Evolutionary conservation across 78 protist species (phyloP), one percentile per base, ranked within the genome.

Genomic region (Polysphondylium violaceum): DNA sequence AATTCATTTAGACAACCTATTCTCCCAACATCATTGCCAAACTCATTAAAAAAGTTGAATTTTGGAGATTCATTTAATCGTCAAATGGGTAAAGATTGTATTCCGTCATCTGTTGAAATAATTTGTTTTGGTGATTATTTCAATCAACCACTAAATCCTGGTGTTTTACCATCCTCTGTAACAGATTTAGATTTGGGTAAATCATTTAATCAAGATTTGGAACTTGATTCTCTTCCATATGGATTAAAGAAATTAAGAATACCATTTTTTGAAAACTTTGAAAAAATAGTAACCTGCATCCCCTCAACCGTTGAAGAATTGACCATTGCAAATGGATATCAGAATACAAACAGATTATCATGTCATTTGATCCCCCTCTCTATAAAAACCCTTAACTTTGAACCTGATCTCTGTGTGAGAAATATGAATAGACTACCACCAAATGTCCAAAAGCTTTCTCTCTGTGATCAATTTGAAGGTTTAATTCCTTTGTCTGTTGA

Each of bases 161-260:
- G 33, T 23, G 21, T 31, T 16, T 53, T 76, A 1, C 87, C 74
- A 21, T 25, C 40, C 14, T 16, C 87, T 12, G 58, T 76, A n/a
- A 65, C 41, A 38, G 40, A 41, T 12, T 19, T 76, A 14, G 87
- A 63, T 21, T 41, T 76, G 21, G 87, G 87, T 31, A 63, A 25
- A 12, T 40, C 72, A 33, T 76, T 76, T 47, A 50, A 76, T 61
- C 73, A 47, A 27, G 11, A 63, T 63, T 33, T 63, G 35, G 19
- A 7, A 33, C 25, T 8, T 3, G 59, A 44, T 14, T 11, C 53
- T 19, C 9, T 71, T 3, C 47, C 72, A 38, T 36, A 7, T 14
- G 7, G 23, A 14, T 7, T 47, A 47, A 47, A 47, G 53, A 47
- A n/a, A n/a, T n/a, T n/a, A n/a, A n/a, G n/a, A n/a, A n/a, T n/a